Percentiles rank a stretch among this genome's conserved stretches.
Conservation (phyloP, 192 early-diverging fungal species). For the Geosiphon pyriformis region DNA sequence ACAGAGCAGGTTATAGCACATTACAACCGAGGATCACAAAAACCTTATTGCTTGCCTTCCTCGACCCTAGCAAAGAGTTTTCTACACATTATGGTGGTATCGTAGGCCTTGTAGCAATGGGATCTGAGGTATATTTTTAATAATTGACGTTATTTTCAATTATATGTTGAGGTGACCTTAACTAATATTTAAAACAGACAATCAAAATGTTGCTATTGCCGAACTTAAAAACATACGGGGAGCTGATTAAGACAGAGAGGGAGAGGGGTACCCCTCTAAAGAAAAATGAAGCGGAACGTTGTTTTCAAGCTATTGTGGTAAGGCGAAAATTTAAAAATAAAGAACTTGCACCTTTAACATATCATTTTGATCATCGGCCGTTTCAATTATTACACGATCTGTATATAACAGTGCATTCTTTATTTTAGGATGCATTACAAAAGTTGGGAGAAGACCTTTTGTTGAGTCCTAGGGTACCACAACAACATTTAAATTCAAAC, state of each 20-base stretch:
- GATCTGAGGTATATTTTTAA: conserved; percentile 51
- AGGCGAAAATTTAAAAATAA: too few species aligned
- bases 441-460: conserved; percentile 8
- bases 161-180: neutral
- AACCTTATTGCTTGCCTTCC: conserved; percentile 82
- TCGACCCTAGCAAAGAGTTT: conserved; percentile 79
- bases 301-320: conserved; percentile 49
- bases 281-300: conserved; percentile 37
- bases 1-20: conserved; percentile 75
- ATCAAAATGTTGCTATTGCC: conserved; percentile 70
- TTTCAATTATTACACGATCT: neutral
- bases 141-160: neutral
- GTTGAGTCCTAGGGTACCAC: neutral
- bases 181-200: neutral
- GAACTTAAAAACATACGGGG: conserved; percentile 64
- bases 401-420: neutral
- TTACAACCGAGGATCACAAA: conserved; percentile 85
- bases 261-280: conserved; percentile 12
- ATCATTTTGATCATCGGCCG: neutral
- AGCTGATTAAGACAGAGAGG: conserved; percentile 33
- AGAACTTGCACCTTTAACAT: too few species aligned
- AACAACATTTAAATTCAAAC: conserved; percentile 1
- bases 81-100: conserved; percentile 89
- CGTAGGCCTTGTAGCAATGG: conserved; percentile 68
- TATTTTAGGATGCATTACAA: conserved; percentile 13